Evolutionary conservation across 148 eudicot genomes (phyloP), one percentile per base, ranked within the genome.

Genomic region (Pharnaceum exiguum): DNA sequence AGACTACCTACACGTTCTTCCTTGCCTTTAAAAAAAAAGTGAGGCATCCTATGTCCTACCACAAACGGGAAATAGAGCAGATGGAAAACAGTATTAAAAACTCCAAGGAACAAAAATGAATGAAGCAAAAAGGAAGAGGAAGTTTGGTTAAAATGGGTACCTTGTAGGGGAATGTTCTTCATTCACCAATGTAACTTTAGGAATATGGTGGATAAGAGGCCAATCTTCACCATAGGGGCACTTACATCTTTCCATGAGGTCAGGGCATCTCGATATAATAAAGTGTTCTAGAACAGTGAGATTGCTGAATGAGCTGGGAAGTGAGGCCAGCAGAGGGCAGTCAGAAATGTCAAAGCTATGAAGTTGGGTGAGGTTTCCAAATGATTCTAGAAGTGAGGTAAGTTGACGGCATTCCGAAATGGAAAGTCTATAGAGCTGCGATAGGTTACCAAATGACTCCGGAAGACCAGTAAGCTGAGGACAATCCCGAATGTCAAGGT

Each of bases 121-220:
- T n/a, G n/a, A n/a, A n/a, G n/a, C n/a, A n/a, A n/a, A n/a, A n/a
- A n/a, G 19, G 68, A 63, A 15, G 74, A 70, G 9, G 58, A 58
- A 11, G 62, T 70, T 18, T 31, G 56, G n/a, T 57, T 62, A 8
- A 59, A 55, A 8, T 32, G 46, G 3, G 68, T 68, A 5, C 55
- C 57, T 46, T 67, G 67, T 2, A 29, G 73, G 53, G 66, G 67
- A 1, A 69, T 53, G 21, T 43, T 69, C 6, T 12, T 61, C 23
- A 60, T 60, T 33, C 29, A 46, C 2, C 46, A 32, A 35, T 59
- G 38, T 50, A 15, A 55, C 19, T 23, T 26, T 0, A 16, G 62
- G 62, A 18, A 60, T n/a, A 12, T 46, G 45, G 31, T 47, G 44
- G 18, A 60, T 47, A 33, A 46, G 16, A 5, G 64, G 44, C 45